Conservation (phyloP, 176 grass and related monocot species). For the Triticum dicoccoides region DNA sequence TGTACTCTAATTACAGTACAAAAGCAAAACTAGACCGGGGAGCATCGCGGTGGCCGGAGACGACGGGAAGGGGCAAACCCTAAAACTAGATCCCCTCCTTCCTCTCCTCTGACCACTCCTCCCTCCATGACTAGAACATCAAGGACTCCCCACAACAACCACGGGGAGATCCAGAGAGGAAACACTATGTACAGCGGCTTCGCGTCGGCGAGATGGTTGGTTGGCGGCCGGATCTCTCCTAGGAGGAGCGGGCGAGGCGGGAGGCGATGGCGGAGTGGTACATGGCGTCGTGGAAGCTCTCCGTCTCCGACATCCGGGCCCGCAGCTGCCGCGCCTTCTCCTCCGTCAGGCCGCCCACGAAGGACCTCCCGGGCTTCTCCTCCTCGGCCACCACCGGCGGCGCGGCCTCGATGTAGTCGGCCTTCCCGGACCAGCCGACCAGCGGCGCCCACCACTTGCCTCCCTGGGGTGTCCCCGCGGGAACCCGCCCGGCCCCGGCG, state of each 20-base stretch:
- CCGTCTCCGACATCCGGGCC: neutral
- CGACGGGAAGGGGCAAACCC: neutral
- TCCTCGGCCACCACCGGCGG: neutral
- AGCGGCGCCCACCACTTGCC: conserved; percentile 80
- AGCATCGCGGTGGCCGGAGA: conserved; percentile 10
- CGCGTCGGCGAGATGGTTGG: neutral
- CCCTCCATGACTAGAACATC: neutral
- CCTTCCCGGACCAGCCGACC: conserved; percentile 57
- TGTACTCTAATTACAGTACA: neutral
- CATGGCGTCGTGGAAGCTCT: conserved; percentile 22
- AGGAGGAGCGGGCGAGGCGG: conserved; percentile 60
- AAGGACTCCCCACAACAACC: neutral
- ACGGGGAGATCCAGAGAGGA: neutral
- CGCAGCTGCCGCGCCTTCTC: conserved; percentile 26
- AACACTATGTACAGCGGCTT: conserved; percentile 22
- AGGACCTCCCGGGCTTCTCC: neutral
- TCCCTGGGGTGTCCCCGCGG: neutral
- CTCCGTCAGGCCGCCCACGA: conserved; percentile 54
- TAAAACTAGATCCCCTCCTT: conserved; percentile 16
- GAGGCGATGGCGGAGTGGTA: conserved; percentile 67
- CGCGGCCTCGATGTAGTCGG: conserved; percentile 69
- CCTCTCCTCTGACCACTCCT: neutral
- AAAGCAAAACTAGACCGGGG: neutral
- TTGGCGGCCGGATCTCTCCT: neutral
- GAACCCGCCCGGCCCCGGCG: neutral